Conservation (phyloP, 2,329 filamentous ascomycete species). For the Penicillium verrucosum region DNA sequence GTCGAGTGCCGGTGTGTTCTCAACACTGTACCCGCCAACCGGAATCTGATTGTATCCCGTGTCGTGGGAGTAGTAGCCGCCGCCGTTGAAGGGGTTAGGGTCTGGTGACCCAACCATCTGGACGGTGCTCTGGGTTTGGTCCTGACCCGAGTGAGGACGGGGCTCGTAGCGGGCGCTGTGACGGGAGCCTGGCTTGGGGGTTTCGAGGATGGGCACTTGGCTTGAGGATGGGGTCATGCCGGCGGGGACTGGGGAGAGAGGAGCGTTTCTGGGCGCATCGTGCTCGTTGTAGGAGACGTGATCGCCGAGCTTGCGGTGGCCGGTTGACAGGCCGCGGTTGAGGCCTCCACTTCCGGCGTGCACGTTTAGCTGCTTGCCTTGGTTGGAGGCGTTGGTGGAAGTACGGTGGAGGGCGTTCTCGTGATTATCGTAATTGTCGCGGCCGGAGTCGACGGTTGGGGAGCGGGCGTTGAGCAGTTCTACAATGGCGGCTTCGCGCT, state of each 20-base stretch:
- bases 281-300: slow-evolving; percentile 18
- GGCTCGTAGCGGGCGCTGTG: slow-evolving; percentile 22
- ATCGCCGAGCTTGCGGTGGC: slow-evolving; percentile 35
- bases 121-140: slow-evolving; percentile 3
- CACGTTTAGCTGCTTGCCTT: slow-evolving; percentile 23
- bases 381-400: slow-evolving; percentile 23
- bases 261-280: slow-evolving; percentile 4
- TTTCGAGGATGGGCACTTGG: slow-evolving; percentile 27
- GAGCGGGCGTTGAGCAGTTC: slow-evolving; percentile 36
- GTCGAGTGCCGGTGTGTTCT: slow-evolving; percentile 61
- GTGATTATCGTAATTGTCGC: slow-evolving; percentile 16
- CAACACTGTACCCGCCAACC: not conserved
- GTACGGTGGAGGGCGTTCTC: slow-evolving; percentile 29
- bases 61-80: slow-evolving; percentile 13
- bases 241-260: slow-evolving; percentile 17
- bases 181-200: slow-evolving; percentile 22
- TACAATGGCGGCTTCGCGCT: slow-evolving; percentile 35
- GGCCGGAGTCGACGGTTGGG: slow-evolving; percentile 30
- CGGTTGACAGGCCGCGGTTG: slow-evolving; percentile 39
- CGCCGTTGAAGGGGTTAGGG: slow-evolving; percentile 13
- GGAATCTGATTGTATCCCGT: slow-evolving; percentile 16
- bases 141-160: slow-evolving; percentile 8
- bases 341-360: slow-evolving; percentile 18
- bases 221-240: slow-evolving; percentile 23
- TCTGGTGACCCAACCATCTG: slow-evolving; percentile 17